Percentiles rank a stretch among this genome's conserved stretches.
These are phyloP conservation scores for Xylona heveae DNA, from an alignment of 495 filamentous ascomycete genomes.

Conservation along the genomic window DNA sequence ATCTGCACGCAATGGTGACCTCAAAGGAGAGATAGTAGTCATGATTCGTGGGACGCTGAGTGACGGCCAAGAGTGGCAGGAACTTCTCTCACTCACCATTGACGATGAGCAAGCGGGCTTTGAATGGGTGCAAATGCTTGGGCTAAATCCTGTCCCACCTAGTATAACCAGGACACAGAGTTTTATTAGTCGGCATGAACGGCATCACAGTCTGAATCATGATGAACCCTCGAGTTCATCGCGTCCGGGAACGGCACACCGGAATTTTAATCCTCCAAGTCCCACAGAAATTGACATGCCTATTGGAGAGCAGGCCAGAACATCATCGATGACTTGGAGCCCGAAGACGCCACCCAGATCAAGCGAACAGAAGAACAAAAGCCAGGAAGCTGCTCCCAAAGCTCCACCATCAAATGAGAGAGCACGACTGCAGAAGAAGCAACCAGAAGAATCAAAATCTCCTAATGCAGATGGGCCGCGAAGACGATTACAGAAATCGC, in stretches of 20 bases:
- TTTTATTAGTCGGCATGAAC: no score
- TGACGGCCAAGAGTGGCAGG: slow-evolving; percentile 49
- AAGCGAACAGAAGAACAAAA: no score
- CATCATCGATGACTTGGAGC: no score
- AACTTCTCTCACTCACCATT: slow-evolving; percentile 49
- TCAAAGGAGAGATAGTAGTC: slow-evolving; percentile 46
- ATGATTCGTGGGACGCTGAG: slow-evolving; percentile 52
- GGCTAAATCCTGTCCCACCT: slow-evolving; percentile 55
- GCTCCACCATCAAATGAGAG: slow-evolving; percentile 7
- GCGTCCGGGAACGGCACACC: slow-evolving; percentile 16
- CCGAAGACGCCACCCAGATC: no score
- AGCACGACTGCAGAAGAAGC: slow-evolving; percentile 2
- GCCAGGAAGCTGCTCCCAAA: no score
- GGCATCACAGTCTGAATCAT: slow-evolving; percentile 9
- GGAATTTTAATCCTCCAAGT: slow-evolving; percentile 24
- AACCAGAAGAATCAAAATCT: not conserved
- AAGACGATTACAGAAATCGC: no score
- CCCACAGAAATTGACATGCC: slow-evolving; percentile 42
- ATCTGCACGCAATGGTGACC: slow-evolving; percentile 62
- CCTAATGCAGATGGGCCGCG: no score
- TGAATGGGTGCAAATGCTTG: slow-evolving; percentile 80
- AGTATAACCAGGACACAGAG: slow-evolving; percentile 13
- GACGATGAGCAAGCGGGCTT: slow-evolving; percentile 52
- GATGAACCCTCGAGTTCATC: slow-evolving; percentile 7
- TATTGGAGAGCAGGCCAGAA: slow-evolving; percentile 42